These are phyloP conservation scores for Colletotrichum coccodes DNA, from an alignment of 2,329 filamentous ascomycete genomes.

Conservation along the genomic window DNA sequence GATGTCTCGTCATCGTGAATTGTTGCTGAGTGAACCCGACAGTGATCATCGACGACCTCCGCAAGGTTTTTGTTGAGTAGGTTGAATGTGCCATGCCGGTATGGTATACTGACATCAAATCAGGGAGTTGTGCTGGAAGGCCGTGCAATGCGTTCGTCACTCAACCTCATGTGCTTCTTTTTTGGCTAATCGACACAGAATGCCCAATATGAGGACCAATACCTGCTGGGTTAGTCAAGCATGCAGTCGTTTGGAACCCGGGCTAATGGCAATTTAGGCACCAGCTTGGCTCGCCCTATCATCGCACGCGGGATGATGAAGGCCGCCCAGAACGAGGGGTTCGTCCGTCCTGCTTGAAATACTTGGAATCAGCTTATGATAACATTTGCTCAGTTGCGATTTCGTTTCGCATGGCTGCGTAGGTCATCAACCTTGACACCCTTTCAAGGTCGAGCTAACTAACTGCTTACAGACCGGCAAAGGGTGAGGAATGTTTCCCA, in stretches of 20 bases:
- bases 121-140: slow-evolving; percentile 77
- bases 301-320: slow-evolving; percentile 72
- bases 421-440: slow-evolving; percentile 17
- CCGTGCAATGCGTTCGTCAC: slow-evolving; percentile 73
- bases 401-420: slow-evolving; percentile 59
- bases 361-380: neutral
- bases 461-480: slow-evolving; percentile 25
- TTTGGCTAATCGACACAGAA: slow-evolving; percentile 22
- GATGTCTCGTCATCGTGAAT: no score
- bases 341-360: no score
- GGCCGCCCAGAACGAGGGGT: no score
- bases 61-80: slow-evolving; percentile 76
- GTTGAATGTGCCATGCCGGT: neutral
- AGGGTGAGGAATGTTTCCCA: neutral
- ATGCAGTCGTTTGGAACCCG: neutral
- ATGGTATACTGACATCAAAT: neutral
- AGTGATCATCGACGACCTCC: slow-evolving; percentile 69
- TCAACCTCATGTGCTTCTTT: no score
- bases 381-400: slow-evolving; percentile 45
- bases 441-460: neutral
- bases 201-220: slow-evolving; percentile 55
- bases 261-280: slow-evolving; percentile 46
- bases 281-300: slow-evolving; percentile 71
- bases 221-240: slow-evolving; percentile 52
- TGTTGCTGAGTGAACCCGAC: neutral